Percentiles rank a stretch among this genome's conserved stretches.
These are phyloP conservation scores for Globisporangium barbulae DNA, from an alignment of 352 stramenopile genomes.

Conservation along the genomic window DNA sequence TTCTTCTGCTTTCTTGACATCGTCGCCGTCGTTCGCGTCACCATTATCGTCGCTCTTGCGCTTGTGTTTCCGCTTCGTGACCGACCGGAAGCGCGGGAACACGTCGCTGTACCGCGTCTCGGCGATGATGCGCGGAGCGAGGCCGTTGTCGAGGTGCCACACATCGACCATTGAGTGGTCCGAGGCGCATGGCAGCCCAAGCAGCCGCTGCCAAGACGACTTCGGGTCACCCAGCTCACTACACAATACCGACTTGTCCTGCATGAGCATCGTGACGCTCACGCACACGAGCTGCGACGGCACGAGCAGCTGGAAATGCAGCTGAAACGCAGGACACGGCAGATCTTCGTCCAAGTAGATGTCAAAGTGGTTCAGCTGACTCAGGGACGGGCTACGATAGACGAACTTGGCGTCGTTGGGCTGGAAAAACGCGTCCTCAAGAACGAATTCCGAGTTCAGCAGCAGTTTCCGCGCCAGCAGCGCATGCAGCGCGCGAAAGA, in stretches of 20 bases:
- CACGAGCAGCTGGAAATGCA: constrained; percentile 47
- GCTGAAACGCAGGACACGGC: constrained; percentile 35
- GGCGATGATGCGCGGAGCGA: constrained; percentile 51
- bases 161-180: constrained; percentile 76
- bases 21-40: constrained; percentile 35
- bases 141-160: constrained; percentile 54
- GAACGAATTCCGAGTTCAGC: constrained; percentile 39
- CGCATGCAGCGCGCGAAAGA: constrained; percentile 42
- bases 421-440: constrained; percentile 32
- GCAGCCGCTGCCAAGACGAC: constrained; percentile 52
- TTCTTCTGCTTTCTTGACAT: constrained; percentile 44
- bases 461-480: constrained; percentile 31
- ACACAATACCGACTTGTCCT: constrained; percentile 17
- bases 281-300: constrained; percentile 47
- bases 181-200: constrained; percentile 46
- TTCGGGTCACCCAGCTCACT: constrained; percentile 37
- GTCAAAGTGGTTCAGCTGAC: constrained; percentile 55
- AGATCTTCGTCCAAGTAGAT: constrained; percentile 60
- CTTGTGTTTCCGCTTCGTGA: constrained; percentile 38
- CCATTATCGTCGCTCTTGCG: constrained; percentile 33
- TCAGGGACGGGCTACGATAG: constrained; percentile 55
- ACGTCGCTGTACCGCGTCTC: constrained; percentile 66
- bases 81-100: constrained; percentile 48
- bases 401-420: constrained; percentile 61
- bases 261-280: constrained; percentile 41